Evolutionary conservation across 495 filamentous ascomycete genomes (phyloP), one percentile per base, ranked within the genome.

Genomic region (Trichoderma gamsii): DNA sequence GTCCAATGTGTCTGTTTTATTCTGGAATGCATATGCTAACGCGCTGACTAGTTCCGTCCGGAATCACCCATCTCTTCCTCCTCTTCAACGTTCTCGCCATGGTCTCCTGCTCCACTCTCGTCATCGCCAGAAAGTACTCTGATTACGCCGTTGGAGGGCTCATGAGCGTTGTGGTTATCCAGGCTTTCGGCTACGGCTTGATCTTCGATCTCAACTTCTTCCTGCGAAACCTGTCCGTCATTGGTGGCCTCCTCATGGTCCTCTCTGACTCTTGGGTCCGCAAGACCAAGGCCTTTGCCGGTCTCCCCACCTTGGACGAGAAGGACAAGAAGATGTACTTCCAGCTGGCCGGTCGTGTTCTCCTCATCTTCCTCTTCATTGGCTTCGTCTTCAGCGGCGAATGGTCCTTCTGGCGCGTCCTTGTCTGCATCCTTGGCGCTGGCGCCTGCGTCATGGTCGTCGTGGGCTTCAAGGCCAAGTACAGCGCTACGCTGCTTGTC

Each of bases 321-420:
- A 97, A 97, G 86, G 96, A 99, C 78, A 90, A 92, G 77, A 99
- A 98, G 85, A 97, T 97, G 92, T 99, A 99, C 83, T 93, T 99
- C 80, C 95, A 98, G 85, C 88, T 99, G 66, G 95, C 95, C 66
- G 95, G 95, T 29, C 87, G 95, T 70, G 90, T 99, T n/a, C 84
- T 99, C 59, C 82, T 99, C 71, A 97, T 99, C 78, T 96, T 98
- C 84, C 83, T 99, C 69, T 99, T 99, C 76, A 74, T 97, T 69
- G 95, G 95, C 32, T 99, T 99, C 75, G 89, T 99, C 70, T 97
- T 97, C 81, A 90, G 92, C 43, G 95, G 95, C 63, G 82, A 94
- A 73, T 99, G 95, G 95, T 90, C 87, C 71, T 76, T 97, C 70
- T 90, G 91, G 83, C 85, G 95, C 72, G 81, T 98, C 63, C 68